These are phyloP conservation scores for Suhomyces yuchorum DNA, from an alignment of 1,139 yeast species.

Conservation along the genomic window DNA sequence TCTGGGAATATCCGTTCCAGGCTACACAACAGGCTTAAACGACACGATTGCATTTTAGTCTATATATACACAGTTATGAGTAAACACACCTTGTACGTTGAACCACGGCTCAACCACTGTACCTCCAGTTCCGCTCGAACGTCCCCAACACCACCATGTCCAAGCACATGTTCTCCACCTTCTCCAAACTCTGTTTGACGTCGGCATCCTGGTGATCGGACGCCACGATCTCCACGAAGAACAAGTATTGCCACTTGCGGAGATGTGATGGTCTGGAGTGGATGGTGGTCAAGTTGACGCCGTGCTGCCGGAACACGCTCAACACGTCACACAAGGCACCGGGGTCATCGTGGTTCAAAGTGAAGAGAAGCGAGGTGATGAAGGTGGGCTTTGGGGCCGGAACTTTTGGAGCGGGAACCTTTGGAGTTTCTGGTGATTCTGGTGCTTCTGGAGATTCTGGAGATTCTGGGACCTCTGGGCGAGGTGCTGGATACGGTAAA, in stretches of 20 bases:
- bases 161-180: slow-evolving; percentile 27
- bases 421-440: too few relatives aligned
- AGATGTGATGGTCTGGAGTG: slow-evolving; percentile 70
- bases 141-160: slow-evolving; percentile 42
- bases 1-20: background rate
- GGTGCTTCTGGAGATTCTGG: too few relatives aligned
- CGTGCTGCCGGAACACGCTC: slow-evolving; percentile 54
- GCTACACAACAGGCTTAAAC: background rate
- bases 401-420: too few relatives aligned
- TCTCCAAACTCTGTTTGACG: slow-evolving; percentile 23
- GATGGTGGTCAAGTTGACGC: slow-evolving; percentile 71
- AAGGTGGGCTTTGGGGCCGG: background rate
- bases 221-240: slow-evolving; percentile 68
- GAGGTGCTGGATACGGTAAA: slow-evolving; percentile 13
- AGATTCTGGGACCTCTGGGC: slow-evolving; percentile 3
- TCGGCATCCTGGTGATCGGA: slow-evolving; percentile 20
- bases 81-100: background rate
- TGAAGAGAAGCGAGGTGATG: slow-evolving; percentile 64
- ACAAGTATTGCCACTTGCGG: slow-evolving; percentile 80
- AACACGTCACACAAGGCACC: slow-evolving; percentile 77
- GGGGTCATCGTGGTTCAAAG: slow-evolving; percentile 66
- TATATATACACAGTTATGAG: background rate
- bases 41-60: slow-evolving; percentile 6
- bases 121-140: slow-evolving; percentile 36
- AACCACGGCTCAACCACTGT: slow-evolving; percentile 11